Percentiles rank a stretch among this genome's conserved stretches.
Evolutionary conservation across 768 basidiomycete genomes (phyloP).

Genomic region (Agaricus subrufescens): DNA sequence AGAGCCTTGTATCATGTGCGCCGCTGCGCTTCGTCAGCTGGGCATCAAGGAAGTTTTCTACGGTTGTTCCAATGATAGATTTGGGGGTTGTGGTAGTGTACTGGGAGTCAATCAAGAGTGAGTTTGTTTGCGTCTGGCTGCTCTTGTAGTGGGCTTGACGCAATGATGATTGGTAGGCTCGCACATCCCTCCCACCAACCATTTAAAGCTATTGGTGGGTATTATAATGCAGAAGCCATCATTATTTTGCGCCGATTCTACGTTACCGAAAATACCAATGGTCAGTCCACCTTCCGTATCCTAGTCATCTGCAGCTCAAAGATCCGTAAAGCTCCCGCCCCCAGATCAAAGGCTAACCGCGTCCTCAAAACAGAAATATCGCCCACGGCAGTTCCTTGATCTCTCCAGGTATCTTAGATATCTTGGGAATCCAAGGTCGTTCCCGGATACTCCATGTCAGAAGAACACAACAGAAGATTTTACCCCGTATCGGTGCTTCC

Average conservation of each 20-base stretch:
- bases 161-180: constrained; percentile 38
- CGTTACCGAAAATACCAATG: constrained; percentile 89
- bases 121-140: constrained; percentile 18
- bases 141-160: not conserved
- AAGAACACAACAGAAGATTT: not conserved
- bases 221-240: constrained; percentile 78
- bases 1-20: constrained; percentile 99
- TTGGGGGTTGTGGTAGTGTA: constrained; percentile 96
- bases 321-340: constrained; percentile 66
- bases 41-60: constrained; percentile 89
- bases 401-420: not conserved
- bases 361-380: constrained; percentile 80
- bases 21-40: constrained; percentile 89
- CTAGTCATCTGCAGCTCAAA: constrained; percentile 7
- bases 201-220: constrained; percentile 74
- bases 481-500: not conserved
- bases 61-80: constrained; percentile 93
- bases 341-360: constrained; percentile 83
- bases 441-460: not conserved
- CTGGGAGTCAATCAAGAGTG: constrained; percentile 79
- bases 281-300: constrained; percentile 32
- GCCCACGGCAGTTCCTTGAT: constrained; percentile 14
- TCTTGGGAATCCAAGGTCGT: not conserved
- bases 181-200: constrained; percentile 68
- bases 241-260: constrained; percentile 85